Conservation (phyloP, 768 basidiomycete species). For the Lentinula raphanica region DNA sequence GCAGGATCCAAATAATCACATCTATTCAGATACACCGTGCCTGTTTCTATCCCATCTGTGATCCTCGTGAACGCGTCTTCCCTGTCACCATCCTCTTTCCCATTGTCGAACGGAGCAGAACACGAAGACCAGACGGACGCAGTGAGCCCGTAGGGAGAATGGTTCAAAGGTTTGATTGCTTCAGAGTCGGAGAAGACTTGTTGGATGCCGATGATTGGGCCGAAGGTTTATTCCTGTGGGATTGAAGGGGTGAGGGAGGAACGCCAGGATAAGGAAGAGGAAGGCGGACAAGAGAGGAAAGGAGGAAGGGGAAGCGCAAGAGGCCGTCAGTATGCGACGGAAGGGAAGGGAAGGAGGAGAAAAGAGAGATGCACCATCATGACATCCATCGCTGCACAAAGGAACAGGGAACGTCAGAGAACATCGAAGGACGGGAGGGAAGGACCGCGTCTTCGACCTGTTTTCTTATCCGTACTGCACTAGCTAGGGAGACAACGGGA, state of each 20-base stretch:
- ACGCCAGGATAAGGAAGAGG: too few species aligned
- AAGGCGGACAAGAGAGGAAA: too few species aligned
- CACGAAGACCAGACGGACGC: slow-evolving; percentile 89
- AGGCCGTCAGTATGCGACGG: too few species aligned
- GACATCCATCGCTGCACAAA: slow-evolving; percentile 79
- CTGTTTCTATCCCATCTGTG: slow-evolving; percentile 71
- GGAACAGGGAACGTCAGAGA: too few species aligned
- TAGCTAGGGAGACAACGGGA: slow-evolving; percentile 86
- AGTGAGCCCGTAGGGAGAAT: slow-evolving; percentile 91
- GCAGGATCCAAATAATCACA: slow-evolving; percentile 93
- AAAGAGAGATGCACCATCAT: slow-evolving; percentile 61
- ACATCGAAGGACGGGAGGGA: not conserved
- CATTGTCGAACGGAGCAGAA: too few species aligned
- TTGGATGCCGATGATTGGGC: slow-evolving; percentile 89
- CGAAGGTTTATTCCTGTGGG: slow-evolving; percentile 79
- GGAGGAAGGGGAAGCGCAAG: too few species aligned
- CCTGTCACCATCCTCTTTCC: too few species aligned
- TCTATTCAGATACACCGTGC: slow-evolving; percentile 92
- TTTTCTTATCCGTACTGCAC: slow-evolving; percentile 78
- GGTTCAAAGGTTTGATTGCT: slow-evolving; percentile 90
- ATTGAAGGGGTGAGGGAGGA: not conserved
- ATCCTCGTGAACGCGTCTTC: slow-evolving; percentile 63
- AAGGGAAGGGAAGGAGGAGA: too few species aligned
- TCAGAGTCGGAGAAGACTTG: slow-evolving; percentile 86
- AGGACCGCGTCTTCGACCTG: slow-evolving; percentile 80